phyloP scores from a whole-genome alignment of 192 early-diverging fungal species.

The Coemansia sp. region DNA sequence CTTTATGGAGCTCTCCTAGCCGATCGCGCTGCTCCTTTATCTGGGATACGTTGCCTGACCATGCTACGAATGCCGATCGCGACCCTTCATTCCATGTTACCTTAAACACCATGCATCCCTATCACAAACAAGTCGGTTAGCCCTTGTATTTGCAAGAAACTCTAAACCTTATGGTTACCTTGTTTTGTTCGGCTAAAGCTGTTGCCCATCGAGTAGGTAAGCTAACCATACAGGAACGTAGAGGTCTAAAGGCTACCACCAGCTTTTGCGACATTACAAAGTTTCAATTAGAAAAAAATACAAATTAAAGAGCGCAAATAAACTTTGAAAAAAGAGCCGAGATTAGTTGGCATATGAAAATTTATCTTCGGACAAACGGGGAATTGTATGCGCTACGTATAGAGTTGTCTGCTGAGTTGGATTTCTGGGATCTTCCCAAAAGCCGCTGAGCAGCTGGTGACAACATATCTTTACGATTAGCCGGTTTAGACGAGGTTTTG shows the following conservation, averaged over 20 bases:
- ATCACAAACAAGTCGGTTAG: neutral
- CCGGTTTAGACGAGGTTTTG: neutral
- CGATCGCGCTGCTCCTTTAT: conserved; percentile 15
- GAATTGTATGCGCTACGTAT: conserved; percentile 35
- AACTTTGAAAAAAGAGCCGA: neutral
- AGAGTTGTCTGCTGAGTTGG: neutral
- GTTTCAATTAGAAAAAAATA: conserved; percentile 7
- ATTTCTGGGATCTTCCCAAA: conserved; percentile 8
- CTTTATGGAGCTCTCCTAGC: conserved; percentile 6
- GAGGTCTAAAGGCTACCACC: conserved; percentile 61
- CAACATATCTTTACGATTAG: conserved; percentile 6
- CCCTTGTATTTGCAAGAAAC: neutral
- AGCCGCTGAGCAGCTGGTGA: conserved; percentile 43
- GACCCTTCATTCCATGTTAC: conserved; percentile 19
- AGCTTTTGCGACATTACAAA: conserved; percentile 60
- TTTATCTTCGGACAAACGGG: conserved; percentile 15
- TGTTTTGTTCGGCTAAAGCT: conserved; percentile 66
- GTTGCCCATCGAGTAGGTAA: conserved; percentile 71
- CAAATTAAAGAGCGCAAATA: conserved; percentile 3
- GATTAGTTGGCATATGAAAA: no score
- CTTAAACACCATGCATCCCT: conserved; percentile 43
- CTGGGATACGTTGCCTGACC: conserved; percentile 41
- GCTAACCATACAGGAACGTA: conserved; percentile 70
- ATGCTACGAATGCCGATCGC: conserved; percentile 26
- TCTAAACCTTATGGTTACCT: conserved; percentile 45